Evolutionary conservation across 306 rosid genomes (phyloP), one percentile per base, ranked within the genome.

Genomic region (apple (Malus domestica)): DNA sequence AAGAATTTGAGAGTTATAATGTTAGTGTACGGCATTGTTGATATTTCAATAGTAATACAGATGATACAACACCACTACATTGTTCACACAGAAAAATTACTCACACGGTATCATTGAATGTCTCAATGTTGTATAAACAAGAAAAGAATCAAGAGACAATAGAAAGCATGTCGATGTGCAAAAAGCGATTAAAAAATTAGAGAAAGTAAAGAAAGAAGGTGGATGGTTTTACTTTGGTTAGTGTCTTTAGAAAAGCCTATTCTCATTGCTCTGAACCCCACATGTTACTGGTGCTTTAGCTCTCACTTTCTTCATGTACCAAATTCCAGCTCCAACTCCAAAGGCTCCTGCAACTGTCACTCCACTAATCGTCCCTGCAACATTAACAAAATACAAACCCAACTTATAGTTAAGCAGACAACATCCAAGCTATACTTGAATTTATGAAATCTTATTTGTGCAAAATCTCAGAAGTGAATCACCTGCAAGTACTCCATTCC

Each of bases 251-350:
- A 95, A 95, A 86, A 90, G 92, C 79, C 97, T 87, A 76, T 95
- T 95, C 44, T 90, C 98, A 22, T 89, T 95, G 80, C 64, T 88
- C 83, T 95, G 97, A 79, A 95, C 96, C 77, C 99, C 97, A 82
- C 97, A 90, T 18, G 97, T 89, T 4, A 88, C 91, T 49, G 96
- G 96, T 70, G 96, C 90, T 85, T 85, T 90, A 23, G 89, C 92
- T 73, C 89, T 90, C 82, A 89, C 84, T 89, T 86, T 95, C 86
- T 77, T 84, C 76, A 88, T 46, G 84, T 85, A 90, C 97, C 95
- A 90, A 80, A 92, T 81, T 54, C 85, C 90, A 74, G 92, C 97
- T 80, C 93, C 99, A 77, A 95, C 82, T 82, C 99, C 97, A 54
- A 95, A 45, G 35, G 84, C 91, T 23, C 97, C 89, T 19, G 92